Evolutionary conservation across 2,329 filamentous ascomycete species (phyloP).

Genomic region (Microsporum canis): DNA sequence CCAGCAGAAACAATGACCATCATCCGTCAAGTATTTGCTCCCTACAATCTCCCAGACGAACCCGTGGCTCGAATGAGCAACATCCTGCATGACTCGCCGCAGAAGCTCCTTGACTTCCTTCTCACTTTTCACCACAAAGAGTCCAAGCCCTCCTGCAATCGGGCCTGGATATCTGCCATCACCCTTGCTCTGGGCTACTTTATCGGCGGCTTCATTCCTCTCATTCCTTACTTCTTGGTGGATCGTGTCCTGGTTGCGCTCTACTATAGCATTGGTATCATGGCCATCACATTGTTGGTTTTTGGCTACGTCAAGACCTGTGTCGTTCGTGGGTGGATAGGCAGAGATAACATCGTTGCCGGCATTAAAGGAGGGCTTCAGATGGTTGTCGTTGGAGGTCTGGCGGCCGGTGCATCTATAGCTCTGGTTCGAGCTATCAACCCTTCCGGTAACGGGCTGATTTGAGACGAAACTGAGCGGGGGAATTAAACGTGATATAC

Average conservation of each 20-base stretch:
- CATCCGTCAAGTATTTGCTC: conserved; percentile 32
- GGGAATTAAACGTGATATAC: background rate
- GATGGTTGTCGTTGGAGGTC: conserved; percentile 53
- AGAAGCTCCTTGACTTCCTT: conserved; percentile 37
- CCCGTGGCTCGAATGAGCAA: conserved; percentile 27
- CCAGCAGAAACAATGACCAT: conserved; percentile 28
- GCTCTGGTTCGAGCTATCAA: conserved; percentile 50
- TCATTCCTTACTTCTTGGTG: conserved; percentile 57
- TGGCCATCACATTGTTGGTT: conserved; percentile 31
- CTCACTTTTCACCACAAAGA: conserved; percentile 40
- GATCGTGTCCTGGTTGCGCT: conserved; percentile 40
- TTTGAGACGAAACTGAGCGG: background rate
- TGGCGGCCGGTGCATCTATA: conserved; percentile 57
- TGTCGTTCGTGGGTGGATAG: conserved; percentile 36
- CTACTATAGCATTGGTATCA: conserved; percentile 35
- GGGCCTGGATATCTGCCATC: conserved; percentile 44
- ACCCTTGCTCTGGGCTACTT: conserved; percentile 61
- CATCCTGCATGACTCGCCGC: conserved; percentile 28
- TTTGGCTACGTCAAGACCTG: conserved; percentile 38
- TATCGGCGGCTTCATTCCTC: conserved; percentile 57
- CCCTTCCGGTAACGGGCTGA: background rate
- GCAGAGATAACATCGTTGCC: conserved; percentile 38
- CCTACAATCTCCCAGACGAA: conserved; percentile 30
- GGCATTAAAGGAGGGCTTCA: conserved; percentile 51
- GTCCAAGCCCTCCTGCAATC: conserved; percentile 34